Evolutionary conservation across 208 protist genomes (phyloP), one percentile per base, ranked within the genome.

Genomic region (Acanthamoeba triangularis): DNA sequence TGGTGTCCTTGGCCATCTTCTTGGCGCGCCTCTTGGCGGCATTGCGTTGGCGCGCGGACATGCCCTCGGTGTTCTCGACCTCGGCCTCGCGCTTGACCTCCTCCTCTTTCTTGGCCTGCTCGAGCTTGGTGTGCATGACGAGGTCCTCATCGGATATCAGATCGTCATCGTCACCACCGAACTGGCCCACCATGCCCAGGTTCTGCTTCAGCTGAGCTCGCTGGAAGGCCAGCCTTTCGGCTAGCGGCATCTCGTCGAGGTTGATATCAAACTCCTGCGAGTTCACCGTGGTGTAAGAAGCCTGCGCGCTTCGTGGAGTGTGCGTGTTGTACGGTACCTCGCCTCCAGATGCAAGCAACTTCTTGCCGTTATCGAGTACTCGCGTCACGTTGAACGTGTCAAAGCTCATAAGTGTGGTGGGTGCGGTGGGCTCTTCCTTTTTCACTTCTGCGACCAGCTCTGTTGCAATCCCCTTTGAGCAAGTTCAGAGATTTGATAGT

Each of bases 381-480:
- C 94, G 78, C 8, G 25, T 44, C 25, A 98, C 65, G 88, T 98
- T 96, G 91, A 98, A 98, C 25, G 78, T 94, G 25, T 94, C 84
- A 59, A 98, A 96, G 80, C 37, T 74, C 23, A 98, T 96, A 90
- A 82, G 87, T n/a, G 74, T 82, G 33, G 37, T 25, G 74, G 33
- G 87, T n/a, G 74, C n/a, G 16, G 37, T 25, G 74, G 33, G 63
- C 6, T 47, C 65, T 37, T 67, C 61, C 28, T 33, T 95, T 33
- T 85, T 20, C 74, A 25, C 18, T 30, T 28, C 30, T 3, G 59
- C 30, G 0, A 44, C 54, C 54, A 59, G 54, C 54, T 23, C 54
- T 59, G 41, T 47, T 47, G 41, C 41, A 4, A 47, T 11, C 11
- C 41, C 11, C 41, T 47, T 47, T 4, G 41, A 47, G 54, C 54